Evolutionary conservation across 352 stramenopile genomes (phyloP), one percentile per base, ranked within the genome.

Genomic region (Lagenidium giganteum): DNA sequence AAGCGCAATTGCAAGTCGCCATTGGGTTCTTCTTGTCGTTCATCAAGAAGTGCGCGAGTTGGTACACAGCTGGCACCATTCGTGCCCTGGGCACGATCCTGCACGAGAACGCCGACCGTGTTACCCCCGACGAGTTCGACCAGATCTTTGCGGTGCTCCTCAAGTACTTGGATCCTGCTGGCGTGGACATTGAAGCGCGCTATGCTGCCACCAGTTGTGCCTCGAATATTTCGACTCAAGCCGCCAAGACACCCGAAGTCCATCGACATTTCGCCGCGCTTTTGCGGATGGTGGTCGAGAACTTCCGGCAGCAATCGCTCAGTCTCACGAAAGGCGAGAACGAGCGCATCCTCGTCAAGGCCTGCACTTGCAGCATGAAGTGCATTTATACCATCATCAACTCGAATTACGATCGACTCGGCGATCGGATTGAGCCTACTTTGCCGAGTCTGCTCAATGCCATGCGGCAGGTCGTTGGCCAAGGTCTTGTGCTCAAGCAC

Each of bases 141-240:
- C 36, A 69, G 45, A 55, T 94, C 25, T 85, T 92, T 54, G 62
- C 61, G 0, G 73, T 90, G 4, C 42, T 90, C 23, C 45, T 87
- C 33, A 78, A 78, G 50, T 69, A 90, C 41, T 54, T 94, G 48
- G 75, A 92, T 38, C 76, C 82, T 1, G 63, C 82, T 7, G 81
- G 79, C 24, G 79, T 86, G 22, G 77, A 94, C 42, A 87, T 88
- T 35, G 82, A 91, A 53, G 82, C 82, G 11, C 72, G 82, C 13
- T 94, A 92, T 47, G 82, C 82, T 1, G 82, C 82, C 3, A 94
- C 82, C n/a, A 91, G 70, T 49, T 91, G 79, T 47, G 72, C 91
- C 22, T 83, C 79, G 16, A 86, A 81, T 35, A 85, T 94, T 35
- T 89, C 72, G 50, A 65, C 66, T 1, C 75, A 86, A 21, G 66